phyloP scores from a whole-genome alignment of 257 asterid species.

The Ilex asprella region DNA sequence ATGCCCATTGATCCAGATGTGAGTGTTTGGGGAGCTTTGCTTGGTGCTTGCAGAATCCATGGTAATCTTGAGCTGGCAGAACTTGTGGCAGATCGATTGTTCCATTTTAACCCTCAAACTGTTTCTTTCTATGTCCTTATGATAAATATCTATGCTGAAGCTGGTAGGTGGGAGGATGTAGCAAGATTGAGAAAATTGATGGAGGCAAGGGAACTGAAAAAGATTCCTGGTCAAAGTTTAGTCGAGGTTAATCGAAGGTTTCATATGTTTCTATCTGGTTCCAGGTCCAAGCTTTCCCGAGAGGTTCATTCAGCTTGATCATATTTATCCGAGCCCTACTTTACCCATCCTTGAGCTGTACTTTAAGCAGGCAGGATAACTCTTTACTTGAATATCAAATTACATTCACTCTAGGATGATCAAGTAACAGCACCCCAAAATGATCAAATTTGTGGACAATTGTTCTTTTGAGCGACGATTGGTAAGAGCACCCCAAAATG shows the following conservation, averaged over 20 bases:
- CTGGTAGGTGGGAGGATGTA: constrained; percentile 17
- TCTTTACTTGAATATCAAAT: not conserved
- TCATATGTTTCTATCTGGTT: constrained; percentile 12
- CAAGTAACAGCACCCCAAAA: no score
- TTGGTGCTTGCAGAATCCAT: constrained; percentile 21
- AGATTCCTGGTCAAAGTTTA: constrained; percentile 18
- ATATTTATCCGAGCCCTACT: not conserved
- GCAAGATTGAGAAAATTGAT: constrained; percentile 10
- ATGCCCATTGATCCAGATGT: constrained; percentile 16
- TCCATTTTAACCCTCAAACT: constrained; percentile 8
- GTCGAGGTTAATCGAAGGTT: constrained; percentile 15
- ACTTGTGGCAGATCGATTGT: constrained; percentile 12
- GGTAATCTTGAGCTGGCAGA: constrained; percentile 18
- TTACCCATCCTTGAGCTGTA: not conserved
- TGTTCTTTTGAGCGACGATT: no score
- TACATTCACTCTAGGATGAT: not conserved
- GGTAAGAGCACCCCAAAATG: no score
- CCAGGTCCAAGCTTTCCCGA: not conserved
- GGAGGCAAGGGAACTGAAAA: constrained; percentile 13
- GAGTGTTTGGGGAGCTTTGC: constrained; percentile 20
- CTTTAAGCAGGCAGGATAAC: not conserved
- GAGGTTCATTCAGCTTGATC: not conserved
- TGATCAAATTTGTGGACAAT: no score
- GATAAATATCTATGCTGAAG: constrained; percentile 11
- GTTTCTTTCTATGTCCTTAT: constrained; percentile 12